A percentile compares a stretch with the other conserved stretches of the same genome.
phyloP scores from a whole-genome alignment of 768 basidiomycete species.

The Antrodiella citrinella region DNA sequence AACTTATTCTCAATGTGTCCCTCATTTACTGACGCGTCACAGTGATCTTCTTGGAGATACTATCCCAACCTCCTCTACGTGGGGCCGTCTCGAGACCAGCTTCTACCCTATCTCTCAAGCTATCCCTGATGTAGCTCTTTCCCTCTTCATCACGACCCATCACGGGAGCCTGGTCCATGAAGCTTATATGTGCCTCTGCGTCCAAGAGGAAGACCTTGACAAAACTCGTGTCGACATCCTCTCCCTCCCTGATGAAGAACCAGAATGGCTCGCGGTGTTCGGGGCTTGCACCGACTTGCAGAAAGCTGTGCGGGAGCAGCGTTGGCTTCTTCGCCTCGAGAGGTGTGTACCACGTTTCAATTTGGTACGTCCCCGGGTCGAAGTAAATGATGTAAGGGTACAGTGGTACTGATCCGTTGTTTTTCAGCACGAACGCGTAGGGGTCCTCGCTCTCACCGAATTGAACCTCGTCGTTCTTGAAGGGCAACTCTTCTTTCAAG shows the following conservation, averaged over 20 bases:
- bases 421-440: slow-evolving; percentile 4
- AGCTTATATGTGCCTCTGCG: neutral
- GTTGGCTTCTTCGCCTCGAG: slow-evolving; percentile 3
- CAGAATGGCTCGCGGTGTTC: slow-evolving; percentile 1
- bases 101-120: neutral
- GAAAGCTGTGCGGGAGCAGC: neutral
- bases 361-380: slow-evolving; percentile 4
- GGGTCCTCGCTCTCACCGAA: neutral
- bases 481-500: neutral
- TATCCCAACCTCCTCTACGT: neutral
- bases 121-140: neutral
- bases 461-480: slow-evolving; percentile 1
- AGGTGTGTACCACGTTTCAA: slow-evolving; percentile 3
- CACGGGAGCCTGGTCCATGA: slow-evolving; percentile 1
- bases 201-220: slow-evolving; percentile 3
- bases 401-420: neutral
- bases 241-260: slow-evolving; percentile 2
- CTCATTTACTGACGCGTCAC: no score
- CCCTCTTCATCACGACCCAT: slow-evolving; percentile 3
- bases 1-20: no score
- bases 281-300: slow-evolving; percentile 2
- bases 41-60: neutral
- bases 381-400: slow-evolving; percentile 5
- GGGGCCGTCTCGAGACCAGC: neutral
- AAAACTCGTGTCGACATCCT: slow-evolving; percentile 3